Evolutionary conservation across 2,329 filamentous ascomycete genomes (phyloP).

Genomic region (Hypomyces perniciosus): DNA sequence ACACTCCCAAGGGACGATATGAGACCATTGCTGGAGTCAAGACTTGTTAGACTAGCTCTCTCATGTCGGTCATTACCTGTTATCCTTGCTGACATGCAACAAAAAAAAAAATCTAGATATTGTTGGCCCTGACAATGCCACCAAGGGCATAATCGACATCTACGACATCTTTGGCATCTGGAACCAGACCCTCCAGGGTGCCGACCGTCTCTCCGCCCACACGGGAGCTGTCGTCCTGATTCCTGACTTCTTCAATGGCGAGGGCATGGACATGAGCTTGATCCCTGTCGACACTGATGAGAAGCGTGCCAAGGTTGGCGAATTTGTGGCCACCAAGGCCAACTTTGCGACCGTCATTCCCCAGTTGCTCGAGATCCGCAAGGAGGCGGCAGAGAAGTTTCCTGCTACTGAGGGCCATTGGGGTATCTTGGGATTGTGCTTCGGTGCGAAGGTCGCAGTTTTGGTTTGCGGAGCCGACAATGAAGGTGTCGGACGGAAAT

Average conservation of each 20-base stretch:
- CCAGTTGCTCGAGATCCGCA: conserved; percentile 27
- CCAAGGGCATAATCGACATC: conserved; percentile 36
- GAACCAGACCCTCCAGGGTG: conserved; percentile 42
- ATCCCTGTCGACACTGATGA: conserved; percentile 39
- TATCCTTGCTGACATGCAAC: no score
- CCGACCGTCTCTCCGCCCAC: conserved; percentile 36
- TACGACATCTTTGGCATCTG: conserved; percentile 44
- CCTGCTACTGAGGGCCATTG: conserved; percentile 33
- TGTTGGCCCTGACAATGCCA: conserved; percentile 27
- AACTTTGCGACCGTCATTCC: conserved; percentile 22
- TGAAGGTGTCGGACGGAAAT: conserved; percentile 28
- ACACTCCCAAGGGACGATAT: conserved; percentile 35
- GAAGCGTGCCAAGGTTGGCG: conserved; percentile 29
- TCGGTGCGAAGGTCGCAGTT: conserved; percentile 42
- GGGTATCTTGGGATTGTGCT: conserved; percentile 44
- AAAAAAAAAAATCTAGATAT: conserved; percentile 26
- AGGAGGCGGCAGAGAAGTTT: conserved; percentile 27
- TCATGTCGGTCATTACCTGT: no score
- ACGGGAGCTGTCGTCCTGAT: conserved; percentile 35
- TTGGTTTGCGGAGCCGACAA: conserved; percentile 32
- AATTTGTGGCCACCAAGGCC: conserved; percentile 29
- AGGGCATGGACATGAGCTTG: conserved; percentile 24
- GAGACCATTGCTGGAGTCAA: conserved; percentile 34
- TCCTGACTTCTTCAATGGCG: conserved; percentile 35
- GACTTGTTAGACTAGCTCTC: conserved; percentile 32